These are phyloP conservation scores for Limonium bicolor DNA, from an alignment of 148 eudicot genomes.

Conservation along the genomic window DNA sequence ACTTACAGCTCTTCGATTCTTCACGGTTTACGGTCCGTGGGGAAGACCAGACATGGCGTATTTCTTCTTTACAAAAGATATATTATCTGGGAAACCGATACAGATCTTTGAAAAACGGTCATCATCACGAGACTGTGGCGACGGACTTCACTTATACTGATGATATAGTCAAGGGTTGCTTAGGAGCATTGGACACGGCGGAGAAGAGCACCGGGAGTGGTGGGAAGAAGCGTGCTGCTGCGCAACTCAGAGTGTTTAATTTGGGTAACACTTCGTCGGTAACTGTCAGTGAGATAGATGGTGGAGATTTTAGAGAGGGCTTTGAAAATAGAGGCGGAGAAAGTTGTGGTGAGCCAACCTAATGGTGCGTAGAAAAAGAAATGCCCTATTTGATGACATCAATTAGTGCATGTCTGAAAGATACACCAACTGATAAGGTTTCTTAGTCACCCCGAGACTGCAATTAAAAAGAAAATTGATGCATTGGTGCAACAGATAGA, in stretches of 20 bases:
- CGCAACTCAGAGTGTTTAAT: conserved; percentile 12
- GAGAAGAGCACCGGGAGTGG: conserved; percentile 11
- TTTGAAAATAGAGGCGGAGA: conserved; percentile 11
- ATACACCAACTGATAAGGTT: too few relatives aligned
- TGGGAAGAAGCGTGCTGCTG: conserved; percentile 7
- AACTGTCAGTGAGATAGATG: conserved; percentile 5
- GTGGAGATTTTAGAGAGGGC: conserved; percentile 9
- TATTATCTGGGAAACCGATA: conserved; percentile 9
- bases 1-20: conserved; percentile 10
- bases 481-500: too few relatives aligned
- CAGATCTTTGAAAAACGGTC: conserved; percentile 7
- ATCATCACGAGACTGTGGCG: conserved; percentile 9
- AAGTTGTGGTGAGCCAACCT: conserved; percentile 6
- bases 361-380: conserved; percentile 11
- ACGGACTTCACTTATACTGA: conserved; percentile 13
- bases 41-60: conserved; percentile 15
- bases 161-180: conserved; percentile 12
- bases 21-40: conserved; percentile 14
- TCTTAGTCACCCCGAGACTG: too few relatives aligned
- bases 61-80: conserved; percentile 14
- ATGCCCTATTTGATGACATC: conserved; percentile 7
- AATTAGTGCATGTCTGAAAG: too few relatives aligned
- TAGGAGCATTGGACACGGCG: conserved; percentile 14
- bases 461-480: too few relatives aligned
- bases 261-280: conserved; percentile 12